Base-by-base conservation (phyloP, 768 basidiomycete species). In the Coprinopsis cinerea region DNA sequence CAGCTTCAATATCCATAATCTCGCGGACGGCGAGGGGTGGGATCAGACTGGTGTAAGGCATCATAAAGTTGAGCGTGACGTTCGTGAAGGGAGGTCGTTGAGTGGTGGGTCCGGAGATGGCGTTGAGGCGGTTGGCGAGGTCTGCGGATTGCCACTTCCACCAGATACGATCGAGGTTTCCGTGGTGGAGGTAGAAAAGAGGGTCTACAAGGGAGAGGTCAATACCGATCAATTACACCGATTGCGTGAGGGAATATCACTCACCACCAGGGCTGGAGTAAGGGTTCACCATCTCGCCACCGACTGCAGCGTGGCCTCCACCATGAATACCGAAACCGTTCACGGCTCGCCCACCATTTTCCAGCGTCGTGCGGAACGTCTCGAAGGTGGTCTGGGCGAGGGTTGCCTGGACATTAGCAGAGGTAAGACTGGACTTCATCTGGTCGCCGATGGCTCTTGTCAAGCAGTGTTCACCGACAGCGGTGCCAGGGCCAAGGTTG, bases 151-250 rank as follows among this genome's bases (percentile, higher is more conserved):
- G 49, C 49, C 49, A 50, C 14, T 23, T 14, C 49, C 49, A 50
- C 49, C 49, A 50, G 9, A 50, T 44, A 20, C 49, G 25, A 23
- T 50, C 49, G 28, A 50, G 49, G 42, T 50, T 50, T 4, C 17
- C 37, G 42, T 50, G 49, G 34, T 50, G 49, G 17, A 50, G 41
- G 23, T 50, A 50, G 41, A 50, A 50, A 2, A 50, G 40, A n/a
- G 49, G 49, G 32, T 50, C 49, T 50, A 20, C 17, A 22, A 14
- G 5, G 7, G 11, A 22, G 13, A 18, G 22, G 4, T 14, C 7
- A 4, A 5, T 18, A 25, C 20, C 30, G 24, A 34, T 15, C 23
- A 23, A 3, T 40, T 18, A 47, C 34, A 9, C 36, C n/a, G 18
- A 47, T n/a, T n/a, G 7, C 10, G 18, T 6, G 32, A 47, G 20